These are phyloP conservation scores for Epichloe coenophiala DNA, from an alignment of 2,329 filamentous ascomycete species.

Conservation along the genomic window DNA sequence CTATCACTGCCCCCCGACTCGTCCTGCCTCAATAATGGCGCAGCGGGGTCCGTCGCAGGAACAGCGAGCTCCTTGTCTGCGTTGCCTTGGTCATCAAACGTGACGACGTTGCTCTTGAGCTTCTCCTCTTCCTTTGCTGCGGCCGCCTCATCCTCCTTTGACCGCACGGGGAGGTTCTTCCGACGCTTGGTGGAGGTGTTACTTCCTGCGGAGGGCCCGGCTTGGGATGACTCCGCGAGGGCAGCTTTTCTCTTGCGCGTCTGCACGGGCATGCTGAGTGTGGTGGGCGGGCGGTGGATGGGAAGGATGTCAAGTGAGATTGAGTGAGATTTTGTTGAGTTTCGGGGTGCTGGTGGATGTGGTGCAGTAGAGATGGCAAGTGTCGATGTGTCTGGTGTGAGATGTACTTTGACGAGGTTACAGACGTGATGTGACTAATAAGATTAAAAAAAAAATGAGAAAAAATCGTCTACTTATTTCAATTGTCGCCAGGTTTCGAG, in stretches of 20 bases:
- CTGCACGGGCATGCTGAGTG: conserved; percentile 7
- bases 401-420: too few relatives aligned
- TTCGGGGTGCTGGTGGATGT: too few relatives aligned
- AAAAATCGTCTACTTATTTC: not conserved
- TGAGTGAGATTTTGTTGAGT: too few relatives aligned
- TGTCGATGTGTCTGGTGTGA: too few relatives aligned
- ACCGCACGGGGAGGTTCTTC: conserved; percentile 21
- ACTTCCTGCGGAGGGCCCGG: not conserved
- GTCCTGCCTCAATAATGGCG: conserved; percentile 10
- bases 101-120: conserved; percentile 16
- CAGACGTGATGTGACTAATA: too few relatives aligned
- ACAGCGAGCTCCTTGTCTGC: conserved; percentile 9
- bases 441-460: accelerated
- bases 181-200: conserved; percentile 6
- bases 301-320: too few relatives aligned
- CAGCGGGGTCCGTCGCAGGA: conserved; percentile 1
- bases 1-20: conserved; percentile 27
- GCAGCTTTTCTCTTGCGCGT: conserved; percentile 20
- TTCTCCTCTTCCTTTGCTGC: not conserved
- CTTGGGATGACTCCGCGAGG: conserved; percentile 7
- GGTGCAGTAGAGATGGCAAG: too few relatives aligned
- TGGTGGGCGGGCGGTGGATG: not conserved
- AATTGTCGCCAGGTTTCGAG: not conserved
- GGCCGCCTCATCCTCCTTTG: conserved; percentile 17
- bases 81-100: conserved; percentile 23